phyloP scores from a whole-genome alignment of 176 grass and related monocot genomes.

The Carex scoparia region DNA sequence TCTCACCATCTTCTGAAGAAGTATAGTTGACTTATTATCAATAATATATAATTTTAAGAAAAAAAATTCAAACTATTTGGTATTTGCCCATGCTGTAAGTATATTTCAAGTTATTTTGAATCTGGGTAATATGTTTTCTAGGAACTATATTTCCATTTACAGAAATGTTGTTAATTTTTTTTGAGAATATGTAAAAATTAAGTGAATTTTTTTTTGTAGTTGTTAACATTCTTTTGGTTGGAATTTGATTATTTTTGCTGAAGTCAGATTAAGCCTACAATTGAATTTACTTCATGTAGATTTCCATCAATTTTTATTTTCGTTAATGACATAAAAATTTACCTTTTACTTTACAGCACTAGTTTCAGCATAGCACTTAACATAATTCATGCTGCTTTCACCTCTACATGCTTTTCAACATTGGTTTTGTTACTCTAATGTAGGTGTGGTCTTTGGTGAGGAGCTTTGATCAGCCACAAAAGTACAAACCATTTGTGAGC shows the following conservation, averaged over 20 bases:
- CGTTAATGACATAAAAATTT: not conserved
- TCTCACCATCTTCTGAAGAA: not conserved
- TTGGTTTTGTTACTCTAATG: not conserved
- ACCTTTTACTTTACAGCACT: not conserved
- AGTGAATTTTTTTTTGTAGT: not conserved
- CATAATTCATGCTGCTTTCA: not conserved
- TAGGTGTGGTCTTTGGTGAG: slow-evolving; percentile 97
- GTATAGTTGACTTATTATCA: not conserved
- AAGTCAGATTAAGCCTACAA: not conserved
- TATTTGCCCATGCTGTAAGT: not conserved
- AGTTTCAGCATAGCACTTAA: not conserved
- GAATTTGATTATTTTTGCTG: not conserved
- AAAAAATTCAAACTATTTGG: not conserved
- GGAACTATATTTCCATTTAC: not conserved
- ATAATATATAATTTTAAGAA: not conserved
- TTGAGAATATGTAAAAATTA: not conserved
- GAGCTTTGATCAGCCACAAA: slow-evolving; percentile 92
- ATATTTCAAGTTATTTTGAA: not conserved
- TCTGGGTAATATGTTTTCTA: not conserved
- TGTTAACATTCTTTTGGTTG: not conserved
- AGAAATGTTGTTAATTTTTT: not conserved
- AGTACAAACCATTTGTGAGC: slow-evolving; percentile 96
- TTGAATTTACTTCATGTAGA: not conserved
- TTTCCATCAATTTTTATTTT: not conserved
- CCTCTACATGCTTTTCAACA: not conserved